These are phyloP conservation scores for Blechomonas ayalai DNA, from an alignment of 208 protist species.

Conservation along the genomic window DNA sequence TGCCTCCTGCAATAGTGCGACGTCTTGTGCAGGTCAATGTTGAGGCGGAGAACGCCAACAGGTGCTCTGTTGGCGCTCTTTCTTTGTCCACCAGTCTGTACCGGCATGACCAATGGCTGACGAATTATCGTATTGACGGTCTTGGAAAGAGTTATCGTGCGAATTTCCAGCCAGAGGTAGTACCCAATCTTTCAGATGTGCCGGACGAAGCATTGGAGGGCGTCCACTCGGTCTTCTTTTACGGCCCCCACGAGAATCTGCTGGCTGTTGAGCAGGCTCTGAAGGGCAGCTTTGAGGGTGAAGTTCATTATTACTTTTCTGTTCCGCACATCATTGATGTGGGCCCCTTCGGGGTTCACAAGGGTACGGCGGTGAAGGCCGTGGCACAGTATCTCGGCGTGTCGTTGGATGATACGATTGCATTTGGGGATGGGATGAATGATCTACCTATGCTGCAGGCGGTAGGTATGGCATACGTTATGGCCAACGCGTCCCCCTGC, in stretches of 20 bases:
- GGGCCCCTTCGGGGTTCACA: slow-evolving; percentile 23
- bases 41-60: slow-evolving; percentile 14
- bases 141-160: slow-evolving; percentile 17
- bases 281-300: slow-evolving; percentile 9
- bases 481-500: slow-evolving; percentile 36
- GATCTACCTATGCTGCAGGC: slow-evolving; percentile 40
- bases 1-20: slow-evolving; percentile 18
- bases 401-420: slow-evolving; percentile 14
- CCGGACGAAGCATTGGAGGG: slow-evolving; percentile 4
- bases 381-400: slow-evolving; percentile 33
- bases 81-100: slow-evolving; percentile 21
- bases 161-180: slow-evolving; percentile 18
- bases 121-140: slow-evolving; percentile 5
- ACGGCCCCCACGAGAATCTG: slow-evolving; percentile 14
- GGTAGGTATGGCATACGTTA: slow-evolving; percentile 44
- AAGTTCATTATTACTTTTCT: slow-evolving; percentile 21
- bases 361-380: slow-evolving; percentile 33
- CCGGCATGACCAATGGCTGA: slow-evolving; percentile 23
- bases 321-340: slow-evolving; percentile 34
- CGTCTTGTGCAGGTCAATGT: slow-evolving; percentile 12
- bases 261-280: slow-evolving; percentile 8
- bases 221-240: slow-evolving; percentile 25
- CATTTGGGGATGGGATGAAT: slow-evolving; percentile 76
- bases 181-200: slow-evolving; percentile 3
- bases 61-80: slow-evolving; percentile 17